phyloP scores from a whole-genome alignment of 1,284 basidiomycete genomes.

The Bondarzewia mesenterica region DNA sequence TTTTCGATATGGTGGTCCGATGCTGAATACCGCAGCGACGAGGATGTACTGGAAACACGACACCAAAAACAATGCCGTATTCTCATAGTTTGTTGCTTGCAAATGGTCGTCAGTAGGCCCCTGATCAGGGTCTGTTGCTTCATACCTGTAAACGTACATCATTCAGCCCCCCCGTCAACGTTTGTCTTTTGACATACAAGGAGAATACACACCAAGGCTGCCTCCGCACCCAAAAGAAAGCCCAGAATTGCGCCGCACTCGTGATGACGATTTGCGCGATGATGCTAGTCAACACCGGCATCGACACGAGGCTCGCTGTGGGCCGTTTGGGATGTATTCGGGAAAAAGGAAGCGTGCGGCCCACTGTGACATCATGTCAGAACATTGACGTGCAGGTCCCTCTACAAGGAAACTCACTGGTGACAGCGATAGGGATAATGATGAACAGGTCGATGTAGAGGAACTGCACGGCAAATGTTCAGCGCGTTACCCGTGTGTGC shows the following conservation, averaged over 20 bases:
- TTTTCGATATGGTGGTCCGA: conserved; percentile 93
- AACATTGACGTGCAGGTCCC: no score
- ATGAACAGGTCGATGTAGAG: conserved; percentile 97
- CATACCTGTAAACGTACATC: conserved; percentile 56
- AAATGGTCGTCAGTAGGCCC: conserved; percentile 69
- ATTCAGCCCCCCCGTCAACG: conserved; percentile 5
- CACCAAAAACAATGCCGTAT: conserved; percentile 87
- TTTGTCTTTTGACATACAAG: not conserved
- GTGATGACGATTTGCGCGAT: conserved; percentile 91
- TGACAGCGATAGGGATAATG: conserved; percentile 93
- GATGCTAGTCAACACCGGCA: conserved; percentile 91
- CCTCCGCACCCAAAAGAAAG: conserved; percentile 80
- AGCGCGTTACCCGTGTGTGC: not conserved
- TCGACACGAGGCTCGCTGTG: conserved; percentile 93
- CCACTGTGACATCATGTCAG: conserved; percentile 75
- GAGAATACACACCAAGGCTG: conserved; percentile 66
- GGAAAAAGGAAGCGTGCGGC: conserved; percentile 85
- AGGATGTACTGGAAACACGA: conserved; percentile 99
- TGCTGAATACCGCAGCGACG: conserved; percentile 94
- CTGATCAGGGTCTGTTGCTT: conserved; percentile 43
- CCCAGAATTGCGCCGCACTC: conserved; percentile 77
- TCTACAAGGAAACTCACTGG: conserved; percentile 79
- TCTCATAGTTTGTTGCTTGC: conserved; percentile 90
- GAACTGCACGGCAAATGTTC: conserved; percentile 47
- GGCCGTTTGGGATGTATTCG: conserved; percentile 86